Conservation (phyloP, 352 stramenopile species). For the Globisporangium ultimum region DNA sequence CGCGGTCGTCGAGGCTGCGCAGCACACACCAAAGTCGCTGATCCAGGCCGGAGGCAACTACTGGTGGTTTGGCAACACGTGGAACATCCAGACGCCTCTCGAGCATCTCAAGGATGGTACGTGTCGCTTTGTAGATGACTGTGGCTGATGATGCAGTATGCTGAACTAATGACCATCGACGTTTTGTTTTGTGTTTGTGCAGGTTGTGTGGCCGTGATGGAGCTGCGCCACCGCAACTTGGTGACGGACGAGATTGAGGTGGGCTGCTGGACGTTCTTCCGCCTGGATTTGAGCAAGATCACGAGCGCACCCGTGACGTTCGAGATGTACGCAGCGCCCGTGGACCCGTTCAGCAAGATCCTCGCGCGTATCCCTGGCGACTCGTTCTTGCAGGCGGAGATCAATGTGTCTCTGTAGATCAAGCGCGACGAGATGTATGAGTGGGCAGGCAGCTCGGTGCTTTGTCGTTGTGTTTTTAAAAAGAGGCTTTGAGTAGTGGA, state of each 20-base stretch:
- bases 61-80: conserved; percentile 89
- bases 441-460: neutral
- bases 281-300: conserved; percentile 86
- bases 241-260: conserved; percentile 85
- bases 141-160: conserved; percentile 6
- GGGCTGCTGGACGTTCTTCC: conserved; percentile 89
- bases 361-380: conserved; percentile 80
- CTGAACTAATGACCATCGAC: conserved; percentile 3
- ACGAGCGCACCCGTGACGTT: conserved; percentile 82
- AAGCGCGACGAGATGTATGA: neutral
- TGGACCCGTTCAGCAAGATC: conserved; percentile 85
- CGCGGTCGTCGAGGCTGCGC: conserved; percentile 60
- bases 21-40: conserved; percentile 81
- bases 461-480: neutral
- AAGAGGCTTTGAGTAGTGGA: too few relatives aligned
- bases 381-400: conserved; percentile 87
- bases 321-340: conserved; percentile 85
- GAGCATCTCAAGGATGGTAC: conserved; percentile 86
- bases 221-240: conserved; percentile 79
- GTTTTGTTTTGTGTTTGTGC: conserved; percentile 11
- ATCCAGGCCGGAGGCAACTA: conserved; percentile 86
- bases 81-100: conserved; percentile 81
- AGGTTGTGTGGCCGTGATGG: conserved; percentile 87
- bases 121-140: conserved; percentile 11
- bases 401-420: conserved; percentile 81